These are phyloP conservation scores for Bruguiera gymnorhiza DNA, from an alignment of 345 rosid genomes.

Conservation along the genomic window DNA sequence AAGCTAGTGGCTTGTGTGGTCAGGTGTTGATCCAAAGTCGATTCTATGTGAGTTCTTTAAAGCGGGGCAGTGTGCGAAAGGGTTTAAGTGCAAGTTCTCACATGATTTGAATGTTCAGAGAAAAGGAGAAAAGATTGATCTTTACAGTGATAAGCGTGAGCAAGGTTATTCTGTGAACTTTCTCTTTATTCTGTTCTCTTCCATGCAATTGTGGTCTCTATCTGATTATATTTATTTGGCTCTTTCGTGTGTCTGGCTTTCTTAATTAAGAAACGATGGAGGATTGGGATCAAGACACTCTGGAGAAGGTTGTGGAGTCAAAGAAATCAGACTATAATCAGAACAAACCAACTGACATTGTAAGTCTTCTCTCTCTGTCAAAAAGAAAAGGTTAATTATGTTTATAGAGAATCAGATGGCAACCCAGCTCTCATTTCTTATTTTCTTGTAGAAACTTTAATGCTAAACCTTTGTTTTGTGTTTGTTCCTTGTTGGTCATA, in stretches of 20 bases:
- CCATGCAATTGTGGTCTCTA: neutral
- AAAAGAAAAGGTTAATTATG: too few species aligned
- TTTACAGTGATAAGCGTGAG: slow-evolving; percentile 87
- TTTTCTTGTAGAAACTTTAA: neutral
- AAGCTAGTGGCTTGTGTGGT: slow-evolving; percentile 6
- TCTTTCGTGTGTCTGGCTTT: slow-evolving; percentile 6
- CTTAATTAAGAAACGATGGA: slow-evolving; percentile 66
- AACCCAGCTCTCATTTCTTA: neutral
- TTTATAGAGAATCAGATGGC: too few species aligned
- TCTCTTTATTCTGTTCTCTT: neutral
- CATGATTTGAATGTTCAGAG: slow-evolving; percentile 93
- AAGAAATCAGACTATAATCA: slow-evolving; percentile 79
- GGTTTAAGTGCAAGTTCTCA: slow-evolving; percentile 93
- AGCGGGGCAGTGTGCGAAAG: slow-evolving; percentile 85
- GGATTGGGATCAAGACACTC: slow-evolving; percentile 93
- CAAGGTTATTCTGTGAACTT: slow-evolving; percentile 41
- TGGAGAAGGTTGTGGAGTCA: slow-evolving; percentile 90
- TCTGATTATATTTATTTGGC: slow-evolving; percentile 2
- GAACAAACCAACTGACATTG: slow-evolving; percentile 94
- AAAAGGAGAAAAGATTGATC: slow-evolving; percentile 93
- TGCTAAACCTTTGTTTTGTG: neutral
- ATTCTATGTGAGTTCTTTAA: slow-evolving; percentile 85
- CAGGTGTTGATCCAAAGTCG: slow-evolving; percentile 97
- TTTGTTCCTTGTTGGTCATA: neutral
- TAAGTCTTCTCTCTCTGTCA: slow-evolving; percentile 27